Conservation (phyloP, 768 basidiomycete genomes). For the Russula sp. region DNA sequence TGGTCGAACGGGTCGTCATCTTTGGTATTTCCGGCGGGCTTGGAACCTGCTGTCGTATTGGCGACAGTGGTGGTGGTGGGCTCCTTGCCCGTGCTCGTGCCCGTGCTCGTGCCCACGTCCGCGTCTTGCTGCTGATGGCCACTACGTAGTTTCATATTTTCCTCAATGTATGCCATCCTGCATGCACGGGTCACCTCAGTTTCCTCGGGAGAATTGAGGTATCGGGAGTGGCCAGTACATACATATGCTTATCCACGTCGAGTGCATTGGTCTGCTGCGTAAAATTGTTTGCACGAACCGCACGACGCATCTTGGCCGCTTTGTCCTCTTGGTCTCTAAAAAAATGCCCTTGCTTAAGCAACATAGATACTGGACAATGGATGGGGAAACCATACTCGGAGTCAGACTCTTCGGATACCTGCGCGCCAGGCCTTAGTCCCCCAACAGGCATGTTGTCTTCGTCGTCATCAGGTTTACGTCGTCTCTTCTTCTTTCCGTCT, state of each 20-base stretch:
- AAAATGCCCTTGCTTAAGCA: no score
- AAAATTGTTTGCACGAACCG: slow-evolving; percentile 86
- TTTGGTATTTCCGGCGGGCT: slow-evolving; percentile 44
- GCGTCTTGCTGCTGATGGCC: slow-evolving; percentile 44
- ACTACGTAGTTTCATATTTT: slow-evolving; percentile 78
- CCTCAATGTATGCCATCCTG: slow-evolving; percentile 98
- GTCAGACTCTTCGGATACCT: slow-evolving; percentile 39
- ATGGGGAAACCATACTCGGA: slow-evolving; percentile 54
- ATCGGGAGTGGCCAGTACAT: slow-evolving; percentile 35
- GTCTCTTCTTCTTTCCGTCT: slow-evolving; percentile 69
- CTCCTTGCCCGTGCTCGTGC: slow-evolving; percentile 22
- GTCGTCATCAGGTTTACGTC: slow-evolving; percentile 46
- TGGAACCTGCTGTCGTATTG: slow-evolving; percentile 23
- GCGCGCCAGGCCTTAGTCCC: slow-evolving; percentile 54
- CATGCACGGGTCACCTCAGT: slow-evolving; percentile 34
- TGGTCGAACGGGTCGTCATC: slow-evolving; percentile 76
- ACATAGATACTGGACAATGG: no score
- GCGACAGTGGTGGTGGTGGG: background rate
- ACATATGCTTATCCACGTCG: slow-evolving; percentile 99
- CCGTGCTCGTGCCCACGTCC: background rate
- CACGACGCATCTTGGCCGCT: slow-evolving; percentile 66
- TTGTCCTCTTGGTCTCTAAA: slow-evolving; percentile 60
- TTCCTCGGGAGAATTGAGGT: background rate
- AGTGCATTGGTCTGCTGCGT: slow-evolving; percentile 95
- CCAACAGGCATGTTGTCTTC: slow-evolving; percentile 48